These are phyloP conservation scores for Ogataea methanolica DNA, from an alignment of 805 yeast genomes.

Conservation along the genomic window DNA sequence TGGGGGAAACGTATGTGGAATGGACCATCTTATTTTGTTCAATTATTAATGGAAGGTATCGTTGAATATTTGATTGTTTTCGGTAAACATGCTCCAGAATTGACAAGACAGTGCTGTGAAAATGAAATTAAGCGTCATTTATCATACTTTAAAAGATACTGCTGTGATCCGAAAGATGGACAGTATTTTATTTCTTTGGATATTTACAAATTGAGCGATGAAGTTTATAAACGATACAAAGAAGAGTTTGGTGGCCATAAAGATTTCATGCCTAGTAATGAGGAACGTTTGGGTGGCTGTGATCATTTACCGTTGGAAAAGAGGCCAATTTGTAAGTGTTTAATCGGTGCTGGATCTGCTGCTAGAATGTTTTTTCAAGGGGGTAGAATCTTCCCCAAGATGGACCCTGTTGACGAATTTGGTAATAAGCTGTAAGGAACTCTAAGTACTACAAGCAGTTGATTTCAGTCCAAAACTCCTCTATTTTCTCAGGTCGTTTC, in stretches of 20 bases:
- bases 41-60: conserved; percentile 60
- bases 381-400: conserved; percentile 47
- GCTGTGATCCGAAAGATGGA: conserved; percentile 54
- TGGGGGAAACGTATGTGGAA: conserved; percentile 56
- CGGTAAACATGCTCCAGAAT: conserved; percentile 33
- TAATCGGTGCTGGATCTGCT: conserved; percentile 64
- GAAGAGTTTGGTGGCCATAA: conserved; percentile 53
- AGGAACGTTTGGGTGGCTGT: conserved; percentile 45
- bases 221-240: conserved; percentile 46
- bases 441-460: too few relatives aligned
- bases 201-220: conserved; percentile 48
- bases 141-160: conserved; percentile 51
- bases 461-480: too few relatives aligned
- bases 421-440: neutral
- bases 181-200: conserved; percentile 57
- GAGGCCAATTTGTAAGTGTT: conserved; percentile 33
- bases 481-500: too few relatives aligned
- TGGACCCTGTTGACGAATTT: conserved; percentile 18
- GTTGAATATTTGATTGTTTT: conserved; percentile 57
- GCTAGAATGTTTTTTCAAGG: conserved; percentile 68
- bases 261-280: conserved; percentile 42
- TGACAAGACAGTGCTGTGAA: conserved; percentile 27
- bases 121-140: conserved; percentile 50
- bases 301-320: conserved; percentile 26
- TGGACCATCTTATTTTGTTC: conserved; percentile 59